Evolutionary conservation across 1,139 yeast species (phyloP), one percentile per base, ranked within the genome.

Genomic region (Zygoascus sp.): DNA sequence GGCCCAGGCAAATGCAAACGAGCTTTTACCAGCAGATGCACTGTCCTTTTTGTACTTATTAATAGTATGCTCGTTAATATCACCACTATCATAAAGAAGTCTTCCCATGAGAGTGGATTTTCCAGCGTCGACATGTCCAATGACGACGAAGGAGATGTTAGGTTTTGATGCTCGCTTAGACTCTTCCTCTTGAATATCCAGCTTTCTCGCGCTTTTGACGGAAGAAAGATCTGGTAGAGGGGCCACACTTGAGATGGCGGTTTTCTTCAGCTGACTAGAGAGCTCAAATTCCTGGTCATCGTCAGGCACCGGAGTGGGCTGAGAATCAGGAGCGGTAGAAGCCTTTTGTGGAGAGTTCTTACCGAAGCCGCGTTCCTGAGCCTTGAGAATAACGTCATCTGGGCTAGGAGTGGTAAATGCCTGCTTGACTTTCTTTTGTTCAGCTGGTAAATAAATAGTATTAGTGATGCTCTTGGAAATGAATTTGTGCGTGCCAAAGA

Each of bases 121-220:
- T 9, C 99, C 99, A 0, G 97, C 95, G 68, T 94, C 99, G 16
- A 94, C 97, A 68, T 94, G 98, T 2, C 99, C 98, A 49, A 67
- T 59, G n/a, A 59, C 63, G 23, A 58, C 62, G 44, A 59, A 58
- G 37, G 53, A 55, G 9, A 58, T 48, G 17, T 48, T 46, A 1
- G 60, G 59, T 7, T 42, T 45, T 9, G 28, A 11, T 2, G 40
- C 17, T 23, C 35, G 36, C 13, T 45, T 23, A 19, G 54, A 50
- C 11, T 42, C 25, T 38, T 58, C 59, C 19, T 51, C 47, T 13
- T 44, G 47, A 13, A 58, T 50, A 44, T 57, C 47, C 16, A 57
- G 32, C 32, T 47, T 44, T 10, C 45, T 32, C n/a, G 40, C 37
- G 40, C 42, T 44, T 40, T 46, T 38, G 27, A 50, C 22, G 42